phyloP scores from a whole-genome alignment of 2,329 filamentous ascomycete genomes.

The Simplicillium aogashimaense region DNA sequence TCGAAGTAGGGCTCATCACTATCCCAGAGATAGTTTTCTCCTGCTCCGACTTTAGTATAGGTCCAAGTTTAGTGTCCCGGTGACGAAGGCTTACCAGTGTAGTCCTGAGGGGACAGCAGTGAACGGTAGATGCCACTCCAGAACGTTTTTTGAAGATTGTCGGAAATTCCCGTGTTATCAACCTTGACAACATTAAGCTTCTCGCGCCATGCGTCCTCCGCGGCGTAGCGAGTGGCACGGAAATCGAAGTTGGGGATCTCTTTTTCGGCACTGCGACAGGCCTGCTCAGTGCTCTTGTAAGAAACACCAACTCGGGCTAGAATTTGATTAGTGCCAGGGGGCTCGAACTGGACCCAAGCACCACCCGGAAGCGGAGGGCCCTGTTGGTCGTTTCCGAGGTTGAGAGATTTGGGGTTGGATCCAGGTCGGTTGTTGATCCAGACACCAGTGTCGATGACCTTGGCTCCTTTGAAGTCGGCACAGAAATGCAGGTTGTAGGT shows the following conservation, averaged over 20 bases:
- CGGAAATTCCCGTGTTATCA: conserved; percentile 41
- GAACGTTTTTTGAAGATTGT: conserved; percentile 51
- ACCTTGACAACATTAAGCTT: conserved; percentile 52
- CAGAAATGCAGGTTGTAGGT: conserved; percentile 50
- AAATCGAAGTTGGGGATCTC: conserved; percentile 64
- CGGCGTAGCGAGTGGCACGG: conserved; percentile 38
- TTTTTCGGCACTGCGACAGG: conserved; percentile 58
- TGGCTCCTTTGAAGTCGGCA: conserved; percentile 44
- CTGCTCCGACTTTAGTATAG: conserved; percentile 58
- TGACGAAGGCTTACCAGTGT: conserved; percentile 32
- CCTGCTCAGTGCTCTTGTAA: conserved; percentile 57
- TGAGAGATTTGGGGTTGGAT: conserved; percentile 28
- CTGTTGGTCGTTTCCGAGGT: conserved; percentile 15
- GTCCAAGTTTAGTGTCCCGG: conserved; percentile 35
- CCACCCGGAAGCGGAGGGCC: conserved; percentile 29
- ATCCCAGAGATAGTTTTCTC: conserved; percentile 63
- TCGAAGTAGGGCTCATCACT: conserved; percentile 66
- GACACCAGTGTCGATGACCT: conserved; percentile 44
- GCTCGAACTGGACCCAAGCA: conserved; percentile 53
- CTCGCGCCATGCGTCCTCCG: conserved; percentile 50
- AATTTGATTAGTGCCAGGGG: conserved; percentile 31
- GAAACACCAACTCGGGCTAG: conserved; percentile 60
- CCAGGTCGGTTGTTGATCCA: conserved; percentile 45
- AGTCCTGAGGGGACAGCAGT: conserved; percentile 64
- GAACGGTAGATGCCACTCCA: conserved; percentile 63